Base-by-base conservation (phyloP, 805 yeast species). In the Yarrowia porcina region DNA sequence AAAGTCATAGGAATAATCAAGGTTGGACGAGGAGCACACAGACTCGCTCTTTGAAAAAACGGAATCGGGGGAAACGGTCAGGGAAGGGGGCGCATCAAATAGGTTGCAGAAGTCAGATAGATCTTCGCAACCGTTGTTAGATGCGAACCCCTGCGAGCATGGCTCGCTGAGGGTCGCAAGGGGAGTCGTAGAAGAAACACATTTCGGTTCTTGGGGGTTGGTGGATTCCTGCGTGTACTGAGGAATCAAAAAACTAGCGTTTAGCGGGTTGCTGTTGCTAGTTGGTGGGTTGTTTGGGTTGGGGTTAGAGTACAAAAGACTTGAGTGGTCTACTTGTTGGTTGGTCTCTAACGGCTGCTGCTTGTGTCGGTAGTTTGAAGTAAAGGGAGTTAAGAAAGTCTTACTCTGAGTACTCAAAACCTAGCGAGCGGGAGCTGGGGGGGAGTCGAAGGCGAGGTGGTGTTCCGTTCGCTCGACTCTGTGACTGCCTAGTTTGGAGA, bases 361-460 rank as follows among this genome's bases (percentile, higher is more conserved):
- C 59, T 52, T 52, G 59, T 52, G 59, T 35, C 23, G 59, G 44
- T 35, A 52, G 59, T 52, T 52, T 36, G 59, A 52, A 36, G 59
- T 52, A 52, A 50, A 50, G 57, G 59, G 59, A 36, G 44, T 36
- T 52, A 52, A 52, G 59, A 52, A 23, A 23, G 44, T 20, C 59
- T 52, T 52, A 52, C 59, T 52, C 59, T 52, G 59, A 23, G 44
- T 52, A 52, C 59, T 52, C 59, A 52, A 52, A 52, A 52, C 44
- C 59, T 52, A 52, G 20, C 44, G 28, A 15, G 59, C 59, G 59
- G 41, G 4, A 50, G 44, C 44, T 33, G 44, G 59, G 59, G 59
- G 59, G 59, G 59, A 52, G 59, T 52, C 59, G 59, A 52, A 52
- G 44, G 59, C 59, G 59, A 25, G 44, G 59, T 52, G 59, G 59